Evolutionary conservation across 805 yeast genomes (phyloP).

Genomic region (Saturnispora hagleri): DNA sequence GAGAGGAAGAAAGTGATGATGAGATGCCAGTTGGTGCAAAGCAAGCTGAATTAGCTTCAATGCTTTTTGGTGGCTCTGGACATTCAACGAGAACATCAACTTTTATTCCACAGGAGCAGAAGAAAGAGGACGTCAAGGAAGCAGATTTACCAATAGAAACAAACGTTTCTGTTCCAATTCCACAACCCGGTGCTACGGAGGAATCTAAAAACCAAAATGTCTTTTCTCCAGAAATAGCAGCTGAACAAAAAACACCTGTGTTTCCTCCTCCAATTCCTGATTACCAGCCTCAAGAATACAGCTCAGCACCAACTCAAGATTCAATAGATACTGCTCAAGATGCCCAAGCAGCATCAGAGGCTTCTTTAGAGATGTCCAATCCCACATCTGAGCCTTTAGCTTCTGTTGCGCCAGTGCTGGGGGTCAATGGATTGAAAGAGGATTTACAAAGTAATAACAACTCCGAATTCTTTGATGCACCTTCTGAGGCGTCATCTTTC

Average conservation of each 20-base stretch:
- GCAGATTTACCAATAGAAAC: background rate
- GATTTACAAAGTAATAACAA: background rate
- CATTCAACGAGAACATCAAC: conserved; percentile 19
- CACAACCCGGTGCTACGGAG: background rate
- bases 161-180: background rate
- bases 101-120: conserved; percentile 10
- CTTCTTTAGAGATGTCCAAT: background rate
- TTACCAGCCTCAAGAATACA: conserved; percentile 1
- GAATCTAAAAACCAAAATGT: background rate
- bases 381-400: background rate
- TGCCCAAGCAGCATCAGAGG: background rate
- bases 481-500: conserved; percentile 13
- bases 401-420: background rate
- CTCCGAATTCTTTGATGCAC: conserved; percentile 13
- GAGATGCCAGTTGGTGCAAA: conserved; percentile 41
- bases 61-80: conserved; percentile 40
- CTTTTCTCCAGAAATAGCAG: background rate
- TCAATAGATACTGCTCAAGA: background rate
- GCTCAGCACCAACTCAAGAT: conserved; percentile 17
- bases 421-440: background rate
- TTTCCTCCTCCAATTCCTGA: conserved; percentile 10
- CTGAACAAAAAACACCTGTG: background rate
- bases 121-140: background rate
- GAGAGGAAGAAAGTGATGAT: conserved; percentile 32
- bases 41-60: conserved; percentile 47